Conservation (phyloP, 2,329 filamentous ascomycete species). For the Alternaria panax region DNA sequence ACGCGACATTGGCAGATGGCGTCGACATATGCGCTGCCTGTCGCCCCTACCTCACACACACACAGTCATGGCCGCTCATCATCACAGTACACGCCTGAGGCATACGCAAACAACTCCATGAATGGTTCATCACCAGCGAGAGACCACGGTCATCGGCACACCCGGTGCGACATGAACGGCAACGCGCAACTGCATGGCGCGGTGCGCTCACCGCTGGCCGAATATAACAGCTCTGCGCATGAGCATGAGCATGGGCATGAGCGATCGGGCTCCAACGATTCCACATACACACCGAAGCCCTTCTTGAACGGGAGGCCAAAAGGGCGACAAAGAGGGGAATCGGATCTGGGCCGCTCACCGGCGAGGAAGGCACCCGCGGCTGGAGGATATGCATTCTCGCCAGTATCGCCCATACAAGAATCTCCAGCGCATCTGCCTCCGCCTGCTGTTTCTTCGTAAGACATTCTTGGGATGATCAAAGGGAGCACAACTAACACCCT, state of each 20-base stretch:
- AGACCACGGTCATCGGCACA: conserved; percentile 39
- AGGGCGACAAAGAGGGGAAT: conserved; percentile 54
- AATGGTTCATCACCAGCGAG: conserved; percentile 35
- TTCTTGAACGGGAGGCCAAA: conserved; percentile 39
- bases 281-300: conserved; percentile 40
- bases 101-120: conserved; percentile 27
- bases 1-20: conserved; percentile 47
- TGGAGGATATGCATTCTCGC: conserved; percentile 42
- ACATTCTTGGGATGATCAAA: background rate
- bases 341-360: conserved; percentile 53
- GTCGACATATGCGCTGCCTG: conserved; percentile 56
- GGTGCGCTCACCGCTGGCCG: conserved; percentile 38
- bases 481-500: conserved; percentile 3
- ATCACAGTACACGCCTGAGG: conserved; percentile 45
- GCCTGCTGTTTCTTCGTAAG: conserved; percentile 31
- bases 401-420: conserved; percentile 49
- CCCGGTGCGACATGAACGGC: conserved; percentile 46
- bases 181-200: conserved; percentile 43
- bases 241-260: conserved; percentile 29
- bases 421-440: conserved; percentile 22
- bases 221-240: conserved; percentile 36
- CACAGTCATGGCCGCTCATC: conserved; percentile 51
- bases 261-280: conserved; percentile 37
- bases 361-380: conserved; percentile 27
- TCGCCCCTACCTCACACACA: conserved; percentile 40